Conservation (phyloP, 2,329 filamentous ascomycete genomes). For the Xylariaceae sp. region DNA sequence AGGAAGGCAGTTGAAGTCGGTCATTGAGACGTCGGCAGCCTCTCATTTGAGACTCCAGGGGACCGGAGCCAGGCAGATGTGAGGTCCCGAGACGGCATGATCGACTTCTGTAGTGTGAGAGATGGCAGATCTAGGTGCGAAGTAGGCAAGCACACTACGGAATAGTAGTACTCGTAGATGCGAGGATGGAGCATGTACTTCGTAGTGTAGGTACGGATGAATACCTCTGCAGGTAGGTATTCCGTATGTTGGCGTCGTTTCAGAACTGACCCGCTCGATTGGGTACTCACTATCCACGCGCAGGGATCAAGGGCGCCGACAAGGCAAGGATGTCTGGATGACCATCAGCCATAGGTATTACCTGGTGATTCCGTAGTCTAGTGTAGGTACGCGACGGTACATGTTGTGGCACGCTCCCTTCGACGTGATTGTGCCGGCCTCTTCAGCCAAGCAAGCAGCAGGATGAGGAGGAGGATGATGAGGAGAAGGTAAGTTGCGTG, state of each 20-base stretch:
- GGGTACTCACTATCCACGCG: background rate
- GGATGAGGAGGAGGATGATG: background rate
- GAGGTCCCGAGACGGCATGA: background rate
- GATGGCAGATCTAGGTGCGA: background rate
- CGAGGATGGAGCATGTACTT: background rate
- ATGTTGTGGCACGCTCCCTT: background rate
- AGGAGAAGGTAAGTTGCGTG: too few relatives aligned
- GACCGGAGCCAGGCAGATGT: background rate
- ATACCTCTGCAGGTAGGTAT: background rate
- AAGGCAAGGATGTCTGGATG: background rate
- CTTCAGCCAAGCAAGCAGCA: background rate
- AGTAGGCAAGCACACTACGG: background rate
- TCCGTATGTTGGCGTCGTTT: constrained; percentile 16
- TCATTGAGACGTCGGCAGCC: background rate
- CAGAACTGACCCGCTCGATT: constrained; percentile 12
- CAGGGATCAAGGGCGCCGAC: background rate
- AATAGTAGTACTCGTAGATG: background rate
- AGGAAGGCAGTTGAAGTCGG: background rate
- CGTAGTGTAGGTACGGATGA: background rate
- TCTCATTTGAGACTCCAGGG: background rate
- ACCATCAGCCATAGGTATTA: background rate
- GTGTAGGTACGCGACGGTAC: background rate
- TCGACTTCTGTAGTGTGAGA: background rate
- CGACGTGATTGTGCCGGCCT: background rate
- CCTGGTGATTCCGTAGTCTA: background rate